Evolutionary conservation across 441 rosid species (phyloP).

Genomic region (Rhodomyrtus psidioides): DNA sequence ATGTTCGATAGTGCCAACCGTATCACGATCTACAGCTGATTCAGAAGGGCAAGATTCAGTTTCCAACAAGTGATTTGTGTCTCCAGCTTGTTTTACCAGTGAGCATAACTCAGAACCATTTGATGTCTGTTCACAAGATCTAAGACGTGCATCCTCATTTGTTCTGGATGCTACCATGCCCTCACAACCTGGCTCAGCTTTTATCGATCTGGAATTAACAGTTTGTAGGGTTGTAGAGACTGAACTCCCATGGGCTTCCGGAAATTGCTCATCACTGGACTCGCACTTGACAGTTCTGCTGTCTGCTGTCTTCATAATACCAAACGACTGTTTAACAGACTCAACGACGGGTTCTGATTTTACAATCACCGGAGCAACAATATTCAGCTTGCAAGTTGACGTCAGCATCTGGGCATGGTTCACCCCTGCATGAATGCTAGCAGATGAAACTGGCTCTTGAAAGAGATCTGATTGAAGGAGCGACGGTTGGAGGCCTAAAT

Average conservation of each 20-base stretch:
- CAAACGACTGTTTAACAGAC: slow-evolving; percentile 15
- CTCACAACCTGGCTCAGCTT: slow-evolving; percentile 40
- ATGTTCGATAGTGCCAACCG: not conserved
- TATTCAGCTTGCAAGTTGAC: slow-evolving; percentile 16
- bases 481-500: slow-evolving; percentile 43
- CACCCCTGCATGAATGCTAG: slow-evolving; percentile 12
- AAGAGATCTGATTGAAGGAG: slow-evolving; percentile 8
- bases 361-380: slow-evolving; percentile 21
- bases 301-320: not conserved
- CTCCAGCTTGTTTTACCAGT: not conserved
- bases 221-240: slow-evolving; percentile 10
- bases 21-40: not conserved
- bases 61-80: not conserved
- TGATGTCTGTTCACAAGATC: slow-evolving; percentile 11
- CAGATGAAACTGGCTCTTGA: slow-evolving; percentile 23
- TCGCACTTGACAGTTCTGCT: slow-evolving; percentile 37
- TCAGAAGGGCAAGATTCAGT: not conserved
- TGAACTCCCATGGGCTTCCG: slow-evolving; percentile 12
- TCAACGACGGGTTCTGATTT: slow-evolving; percentile 65
- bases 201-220: slow-evolving; percentile 25
- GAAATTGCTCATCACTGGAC: slow-evolving; percentile 19
- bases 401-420: slow-evolving; percentile 7
- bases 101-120: slow-evolving; percentile 7
- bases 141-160: slow-evolving; percentile 19
- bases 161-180: slow-evolving; percentile 15